Conservation (phyloP, 192 early-diverging fungal genomes). For the Piromyces sp. region DNA sequence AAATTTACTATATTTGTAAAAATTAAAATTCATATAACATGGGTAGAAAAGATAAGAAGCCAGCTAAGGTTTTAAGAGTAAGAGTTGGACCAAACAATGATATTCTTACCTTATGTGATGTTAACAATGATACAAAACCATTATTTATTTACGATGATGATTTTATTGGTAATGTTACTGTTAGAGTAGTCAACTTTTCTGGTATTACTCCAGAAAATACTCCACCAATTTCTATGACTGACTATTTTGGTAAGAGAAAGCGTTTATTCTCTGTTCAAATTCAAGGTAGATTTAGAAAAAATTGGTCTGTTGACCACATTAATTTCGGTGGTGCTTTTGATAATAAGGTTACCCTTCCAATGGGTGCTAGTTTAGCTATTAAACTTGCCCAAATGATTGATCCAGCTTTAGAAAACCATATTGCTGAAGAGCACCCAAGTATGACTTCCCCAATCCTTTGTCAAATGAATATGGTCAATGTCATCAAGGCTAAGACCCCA, state of each 20-base stretch:
- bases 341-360: slow-evolving; percentile 42
- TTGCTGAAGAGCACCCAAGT: slow-evolving; percentile 54
- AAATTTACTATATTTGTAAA: too few species aligned
- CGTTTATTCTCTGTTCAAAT: slow-evolving; percentile 56
- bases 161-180: slow-evolving; percentile 44
- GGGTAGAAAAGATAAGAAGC: neutral
- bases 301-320: slow-evolving; percentile 8
- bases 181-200: slow-evolving; percentile 49
- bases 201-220: slow-evolving; percentile 25
- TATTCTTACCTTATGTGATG: neutral
- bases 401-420: slow-evolving; percentile 49
- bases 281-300: slow-evolving; percentile 48
- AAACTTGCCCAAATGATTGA: slow-evolving; percentile 61
- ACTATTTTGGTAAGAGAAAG: slow-evolving; percentile 39
- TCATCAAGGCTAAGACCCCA: slow-evolving; percentile 14
- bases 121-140: slow-evolving; percentile 50
- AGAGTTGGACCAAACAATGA: neutral
- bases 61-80: neutral
- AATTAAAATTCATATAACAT: too few species aligned
- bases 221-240: slow-evolving; percentile 6
- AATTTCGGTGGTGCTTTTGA: slow-evolving; percentile 65
- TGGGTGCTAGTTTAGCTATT: slow-evolving; percentile 47
- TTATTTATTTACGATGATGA: slow-evolving; percentile 37
- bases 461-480: slow-evolving; percentile 54
- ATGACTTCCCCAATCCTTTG: slow-evolving; percentile 49